Percentiles rank a stretch among this genome's conserved stretches.
Evolutionary conservation across 2,329 filamentous ascomycete genomes (phyloP).

Genomic region (Lithohypha guttulata): DNA sequence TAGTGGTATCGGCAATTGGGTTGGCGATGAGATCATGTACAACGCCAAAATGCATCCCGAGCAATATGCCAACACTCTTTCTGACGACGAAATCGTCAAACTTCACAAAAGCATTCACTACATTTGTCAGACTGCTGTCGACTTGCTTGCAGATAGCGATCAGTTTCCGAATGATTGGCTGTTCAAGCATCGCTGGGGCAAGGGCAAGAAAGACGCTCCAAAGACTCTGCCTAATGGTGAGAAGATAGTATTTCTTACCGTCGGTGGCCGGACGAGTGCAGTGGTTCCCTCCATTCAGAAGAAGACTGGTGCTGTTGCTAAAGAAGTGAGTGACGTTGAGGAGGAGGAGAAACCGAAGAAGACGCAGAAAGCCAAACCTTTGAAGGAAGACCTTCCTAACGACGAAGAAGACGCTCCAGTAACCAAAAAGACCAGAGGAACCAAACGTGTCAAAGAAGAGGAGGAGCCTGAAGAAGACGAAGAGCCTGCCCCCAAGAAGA

Average conservation of each 20-base stretch:
- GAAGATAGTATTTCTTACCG: constrained; percentile 74
- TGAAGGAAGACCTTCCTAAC: constrained; percentile 11
- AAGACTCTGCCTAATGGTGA: constrained; percentile 69
- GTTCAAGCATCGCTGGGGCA: constrained; percentile 80
- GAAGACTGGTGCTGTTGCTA: constrained; percentile 55
- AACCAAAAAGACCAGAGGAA: constrained; percentile 1
- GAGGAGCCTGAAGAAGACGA: constrained; percentile 5
- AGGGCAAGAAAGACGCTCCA: constrained; percentile 63
- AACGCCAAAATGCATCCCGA: constrained; percentile 84
- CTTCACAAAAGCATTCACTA: constrained; percentile 65
- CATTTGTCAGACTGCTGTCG: constrained; percentile 70
- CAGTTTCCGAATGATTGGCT: constrained; percentile 81
- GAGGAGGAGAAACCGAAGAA: constrained; percentile 9
- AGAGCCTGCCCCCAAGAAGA: not conserved
- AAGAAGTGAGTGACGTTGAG: constrained; percentile 35
- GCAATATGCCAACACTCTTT: constrained; percentile 67
- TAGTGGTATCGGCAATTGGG: constrained; percentile 94
- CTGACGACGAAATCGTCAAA: constrained; percentile 55
- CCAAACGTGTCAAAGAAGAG: not conserved
- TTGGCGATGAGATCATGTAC: constrained; percentile 87
- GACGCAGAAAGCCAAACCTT: constrained; percentile 11
- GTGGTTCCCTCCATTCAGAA: constrained; percentile 78
- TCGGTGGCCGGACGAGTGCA: constrained; percentile 84
- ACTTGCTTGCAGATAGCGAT: constrained; percentile 67
- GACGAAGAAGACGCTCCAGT: not conserved